phyloP scores from a whole-genome alignment of 2,329 filamentous ascomycete species.

The Fusarium sacchari region DNA sequence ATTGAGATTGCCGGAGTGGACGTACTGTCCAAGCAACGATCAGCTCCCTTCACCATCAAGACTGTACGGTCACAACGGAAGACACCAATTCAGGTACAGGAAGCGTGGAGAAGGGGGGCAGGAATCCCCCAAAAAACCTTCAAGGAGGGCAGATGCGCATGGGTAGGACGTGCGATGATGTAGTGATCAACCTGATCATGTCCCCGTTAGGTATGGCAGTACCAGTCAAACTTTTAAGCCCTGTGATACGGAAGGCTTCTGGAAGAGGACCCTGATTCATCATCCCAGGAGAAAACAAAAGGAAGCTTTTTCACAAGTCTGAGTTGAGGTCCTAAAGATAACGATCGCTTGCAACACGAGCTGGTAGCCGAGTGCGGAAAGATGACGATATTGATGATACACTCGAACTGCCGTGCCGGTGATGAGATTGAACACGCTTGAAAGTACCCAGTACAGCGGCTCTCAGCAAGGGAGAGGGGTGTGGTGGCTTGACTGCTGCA shows the following conservation, averaged over 20 bases:
- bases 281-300: background rate
- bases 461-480: constrained; percentile 9
- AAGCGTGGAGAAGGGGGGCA: constrained; percentile 28
- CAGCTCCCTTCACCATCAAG: constrained; percentile 31
- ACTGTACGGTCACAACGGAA: constrained; percentile 1
- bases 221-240: constrained; percentile 26
- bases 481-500: background rate
- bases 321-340: background rate
- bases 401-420: constrained; percentile 2
- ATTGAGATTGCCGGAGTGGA: constrained; percentile 25
- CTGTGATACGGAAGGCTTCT: constrained; percentile 30
- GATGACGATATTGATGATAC: background rate
- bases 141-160: constrained; percentile 31
- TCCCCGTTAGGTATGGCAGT: constrained; percentile 34
- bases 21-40: constrained; percentile 32
- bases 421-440: constrained; percentile 1
- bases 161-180: constrained; percentile 38
- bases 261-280: constrained; percentile 35
- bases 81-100: constrained; percentile 20
- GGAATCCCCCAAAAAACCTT: constrained; percentile 23
- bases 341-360: constrained; percentile 7
- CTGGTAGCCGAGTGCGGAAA: background rate
- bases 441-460: background rate
- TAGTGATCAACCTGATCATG: constrained; percentile 36
- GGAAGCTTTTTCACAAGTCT: background rate